Evolutionary conservation across 371 early-diverging fungal genomes (phyloP), one percentile per base, ranked within the genome.

Genomic region (Thermomucor indicae-seudaticae): DNA sequence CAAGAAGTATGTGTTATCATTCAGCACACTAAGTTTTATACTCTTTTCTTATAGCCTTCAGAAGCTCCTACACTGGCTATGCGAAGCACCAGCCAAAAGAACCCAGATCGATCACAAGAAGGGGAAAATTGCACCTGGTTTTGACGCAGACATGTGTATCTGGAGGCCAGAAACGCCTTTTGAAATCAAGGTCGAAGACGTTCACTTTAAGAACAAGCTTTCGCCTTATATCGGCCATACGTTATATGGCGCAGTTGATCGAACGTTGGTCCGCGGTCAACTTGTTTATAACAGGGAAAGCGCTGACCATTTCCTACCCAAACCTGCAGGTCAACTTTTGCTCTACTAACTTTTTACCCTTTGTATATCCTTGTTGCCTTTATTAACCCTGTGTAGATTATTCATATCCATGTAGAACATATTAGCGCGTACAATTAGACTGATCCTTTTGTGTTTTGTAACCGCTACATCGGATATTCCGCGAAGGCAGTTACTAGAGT

Each of bases 201-300:
- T 90, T 38, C 84, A 87, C 54, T 90, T 90, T 62, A 85, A 86
- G 63, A 87, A 90, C 66, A 90, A 89, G 70, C 69, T 86, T 14
- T 88, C 88, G 4, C 90, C 90, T 6, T 90, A 90, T 59, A 65
- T 79, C 58, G 87, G 84, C 16, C 68, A 75, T 43, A 55, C 59
- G 0, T 63, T 88, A 46, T 65, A 79, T 34, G 91, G 89, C 29
- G 67, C 68, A 7, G 85, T 90, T 29, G 78, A 81, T 65, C 77
- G 80, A 51, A 89, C 91, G 16, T 68, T 86, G 47, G 75, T 89
- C n/a, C 86, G 91, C 44, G 91, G 91, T 4, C 64, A 73, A 3
- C 67, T 66, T 29, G 87, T 80, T 23, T 90, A 64, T 53, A 58
- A 71, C 39, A 59, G 64, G 11, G 34, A 43, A 12, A 25, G 19